Conservation (phyloP, 2,329 filamentous ascomycete species). For the Exophiala sp. region DNA sequence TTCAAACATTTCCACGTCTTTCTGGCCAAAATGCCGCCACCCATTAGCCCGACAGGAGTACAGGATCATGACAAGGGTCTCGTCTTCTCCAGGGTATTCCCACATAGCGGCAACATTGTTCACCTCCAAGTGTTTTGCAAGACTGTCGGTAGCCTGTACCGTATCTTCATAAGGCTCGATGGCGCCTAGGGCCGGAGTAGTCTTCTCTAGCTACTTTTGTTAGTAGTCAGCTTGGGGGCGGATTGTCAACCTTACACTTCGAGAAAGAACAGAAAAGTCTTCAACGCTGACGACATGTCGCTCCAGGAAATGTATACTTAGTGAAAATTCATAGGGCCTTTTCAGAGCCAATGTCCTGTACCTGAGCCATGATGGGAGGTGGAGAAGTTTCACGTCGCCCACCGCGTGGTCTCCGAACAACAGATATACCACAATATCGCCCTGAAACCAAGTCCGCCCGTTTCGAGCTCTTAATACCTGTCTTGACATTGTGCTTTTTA, state of each 20-base stretch:
- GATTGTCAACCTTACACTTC: slow-evolving; percentile 4
- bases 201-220: slow-evolving; percentile 1
- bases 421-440: slow-evolving; percentile 20
- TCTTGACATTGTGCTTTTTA: neutral
- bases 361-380: slow-evolving; percentile 17
- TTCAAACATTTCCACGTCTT: neutral
- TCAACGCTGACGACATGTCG: slow-evolving; percentile 4
- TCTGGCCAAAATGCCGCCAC: slow-evolving; percentile 12
- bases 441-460: slow-evolving; percentile 6
- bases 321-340: neutral
- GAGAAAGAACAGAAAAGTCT: slow-evolving; percentile 4
- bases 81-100: slow-evolving; percentile 19
- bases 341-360: slow-evolving; percentile 12
- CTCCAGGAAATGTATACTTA: slow-evolving; percentile 19
- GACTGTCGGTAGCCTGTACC: neutral
- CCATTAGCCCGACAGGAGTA: slow-evolving; percentile 16
- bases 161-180: slow-evolving; percentile 22
- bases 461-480: slow-evolving; percentile 3
- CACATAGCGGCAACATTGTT: slow-evolving; percentile 21
- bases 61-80: slow-evolving; percentile 17
- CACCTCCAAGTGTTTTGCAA: slow-evolving; percentile 18
- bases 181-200: slow-evolving; percentile 2
- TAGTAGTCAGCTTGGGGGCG: neutral
- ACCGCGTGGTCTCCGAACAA: slow-evolving; percentile 9
- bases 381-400: slow-evolving; percentile 21